Base-by-base conservation (phyloP, 805 yeast genomes). In the Wickerhamomyces queroliae region DNA sequence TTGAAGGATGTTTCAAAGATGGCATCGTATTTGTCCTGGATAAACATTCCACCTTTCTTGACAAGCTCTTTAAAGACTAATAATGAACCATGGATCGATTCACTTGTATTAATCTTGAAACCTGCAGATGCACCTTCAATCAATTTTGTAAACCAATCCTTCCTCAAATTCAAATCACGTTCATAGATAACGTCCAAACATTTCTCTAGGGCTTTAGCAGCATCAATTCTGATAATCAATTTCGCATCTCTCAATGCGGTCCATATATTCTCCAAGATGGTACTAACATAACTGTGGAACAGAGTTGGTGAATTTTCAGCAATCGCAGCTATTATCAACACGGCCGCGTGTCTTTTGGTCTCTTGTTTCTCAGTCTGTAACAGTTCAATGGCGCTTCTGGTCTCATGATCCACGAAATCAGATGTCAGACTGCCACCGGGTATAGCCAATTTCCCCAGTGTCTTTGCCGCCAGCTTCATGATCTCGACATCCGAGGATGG, bases 401-500 rank as follows among this genome's bases (percentile, higher is more conserved):
- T 93, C 59, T 91, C 96, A 51, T 78, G 84, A 45, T 91, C 97
- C 21, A 93, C 96, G 58, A 91, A 83, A 37, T 89, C 96, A 1
- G 95, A 89, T 0, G 96, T 87, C 39, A 89, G 63, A 2, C 95
- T 79, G 1, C 95, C 93, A 21, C 95, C 95, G 0, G 95, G 91
- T 6, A 80, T 77, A 0, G 97, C 95, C 48, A 91, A 68, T 53
- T 83, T 83, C 11, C 98, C 99, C 46, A 93, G 68, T 0, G 96
- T 87, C 38, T 73, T 73, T 0, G 96, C 89, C 3, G 98, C 96
- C 25, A 80, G 74, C 44, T 78, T 77, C 90, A 91, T 87, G 25
- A 89, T 91, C 28, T 78, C 86, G 15, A 81, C 69, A 53, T 93
- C 96, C 47, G 77, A 83, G 0, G 93, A 83, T 3, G 93, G 83